Percentiles rank a stretch among this genome's conserved stretches.
Conservation (phyloP, 192 early-diverging fungal species). For the Dispira simplex region DNA sequence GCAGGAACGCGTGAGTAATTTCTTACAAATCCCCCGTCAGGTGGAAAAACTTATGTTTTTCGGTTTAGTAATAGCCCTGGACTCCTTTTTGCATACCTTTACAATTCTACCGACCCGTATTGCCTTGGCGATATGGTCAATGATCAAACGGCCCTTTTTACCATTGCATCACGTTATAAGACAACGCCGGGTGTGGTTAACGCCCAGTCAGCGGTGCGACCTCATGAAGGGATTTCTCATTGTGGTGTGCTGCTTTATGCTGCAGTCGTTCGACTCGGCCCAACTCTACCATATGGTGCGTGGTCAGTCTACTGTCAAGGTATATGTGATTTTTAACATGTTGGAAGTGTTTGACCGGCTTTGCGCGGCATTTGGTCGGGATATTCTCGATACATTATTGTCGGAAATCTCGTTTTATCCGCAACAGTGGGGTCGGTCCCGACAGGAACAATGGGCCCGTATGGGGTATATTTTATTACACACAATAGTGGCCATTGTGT, state of each 20-base stretch:
- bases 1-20: conserved; percentile 71
- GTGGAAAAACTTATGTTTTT: conserved; percentile 90
- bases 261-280: conserved; percentile 74
- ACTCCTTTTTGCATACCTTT: conserved; percentile 90
- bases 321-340: conserved; percentile 94
- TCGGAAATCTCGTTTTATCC: conserved; percentile 25
- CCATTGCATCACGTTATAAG: conserved; percentile 15
- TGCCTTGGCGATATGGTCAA: conserved; percentile 38
- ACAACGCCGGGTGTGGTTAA: conserved; percentile 31
- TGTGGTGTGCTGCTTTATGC: conserved; percentile 49
- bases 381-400: conserved; percentile 89
- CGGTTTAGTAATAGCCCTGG: conserved; percentile 82
- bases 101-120: conserved; percentile 87
- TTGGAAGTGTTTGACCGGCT: conserved; percentile 92
- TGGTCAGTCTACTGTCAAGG: conserved; percentile 89
- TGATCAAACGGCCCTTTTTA: conserved; percentile 21
- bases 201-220: conserved; percentile 76
- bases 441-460: conserved; percentile 12
- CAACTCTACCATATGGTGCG: conserved; percentile 89
- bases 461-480: conserved; percentile 25
- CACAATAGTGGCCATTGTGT: conserved; percentile 62
- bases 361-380: conserved; percentile 83
- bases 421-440: not conserved
- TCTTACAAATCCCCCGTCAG: conserved; percentile 72
- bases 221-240: conserved; percentile 77